phyloP scores from a whole-genome alignment of 352 stramenopile genomes.

The Pythium pyrilobum region DNA sequence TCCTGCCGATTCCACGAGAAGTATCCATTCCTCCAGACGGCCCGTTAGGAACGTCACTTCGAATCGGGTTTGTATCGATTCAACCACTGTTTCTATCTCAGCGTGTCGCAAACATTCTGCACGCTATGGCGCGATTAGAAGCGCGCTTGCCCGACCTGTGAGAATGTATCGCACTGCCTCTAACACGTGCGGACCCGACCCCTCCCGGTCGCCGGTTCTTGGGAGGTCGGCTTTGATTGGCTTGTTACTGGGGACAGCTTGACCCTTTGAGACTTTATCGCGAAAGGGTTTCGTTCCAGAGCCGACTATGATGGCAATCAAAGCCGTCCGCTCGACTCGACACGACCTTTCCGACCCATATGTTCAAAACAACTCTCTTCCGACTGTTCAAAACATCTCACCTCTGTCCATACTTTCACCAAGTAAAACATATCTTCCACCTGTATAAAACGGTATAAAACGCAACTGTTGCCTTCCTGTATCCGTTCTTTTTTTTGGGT shows the following conservation, averaged over 20 bases:
- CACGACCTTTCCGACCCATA: conserved; percentile 27
- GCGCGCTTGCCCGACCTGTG: neutral
- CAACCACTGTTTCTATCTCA: too few relatives aligned
- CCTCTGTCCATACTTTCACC: neutral
- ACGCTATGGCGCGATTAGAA: neutral
- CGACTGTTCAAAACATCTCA: neutral
- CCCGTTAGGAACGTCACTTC: neutral
- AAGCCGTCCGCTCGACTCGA: conserved; percentile 7
- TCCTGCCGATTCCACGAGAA: neutral
- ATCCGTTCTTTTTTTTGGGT: conserved; percentile 18
- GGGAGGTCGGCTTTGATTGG: neutral
- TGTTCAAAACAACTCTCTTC: conserved; percentile 4
- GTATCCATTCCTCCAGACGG: neutral
- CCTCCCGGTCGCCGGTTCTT: conserved; percentile 8
- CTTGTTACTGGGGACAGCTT: conserved; percentile 1
- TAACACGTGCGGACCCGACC: conserved; percentile 11
- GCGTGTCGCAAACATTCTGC: conserved; percentile 9
- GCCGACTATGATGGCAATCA: conserved; percentile 19
- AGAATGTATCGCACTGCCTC: neutral
- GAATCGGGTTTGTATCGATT: conserved; percentile 1
- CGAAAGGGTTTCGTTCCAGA: conserved; percentile 23
- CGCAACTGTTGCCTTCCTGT: neutral
- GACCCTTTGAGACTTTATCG: conserved; percentile 23
- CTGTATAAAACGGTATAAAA: conserved; percentile 8
- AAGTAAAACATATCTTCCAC: neutral